Base-by-base conservation (phyloP, 2,329 filamentous ascomycete species). In the Phaeosphaeriaceae sp. region DNA sequence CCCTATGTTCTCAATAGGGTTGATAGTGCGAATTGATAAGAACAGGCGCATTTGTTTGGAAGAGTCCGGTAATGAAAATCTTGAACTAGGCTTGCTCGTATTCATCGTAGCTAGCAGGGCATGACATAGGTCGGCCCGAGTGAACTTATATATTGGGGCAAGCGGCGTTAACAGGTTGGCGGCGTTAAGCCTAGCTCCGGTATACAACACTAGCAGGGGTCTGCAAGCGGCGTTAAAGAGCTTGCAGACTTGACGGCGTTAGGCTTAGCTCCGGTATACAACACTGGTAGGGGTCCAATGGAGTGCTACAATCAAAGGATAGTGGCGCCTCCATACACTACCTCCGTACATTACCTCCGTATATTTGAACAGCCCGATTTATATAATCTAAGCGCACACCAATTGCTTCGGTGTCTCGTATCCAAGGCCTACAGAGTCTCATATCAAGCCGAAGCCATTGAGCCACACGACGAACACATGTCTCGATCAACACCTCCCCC, bases 231-330 rank as follows among this genome's bases (percentile, higher is more conserved):
- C 20, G 43, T 46, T 46, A 39, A 34, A 23, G 35, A 35, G 28
- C 20, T 46, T 46, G 18, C 34, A 20, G 23, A 36, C 43, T 40
- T 46, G 7, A 39, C 32, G 34, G 26, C 21, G 43, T 39, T 26
- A 35, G 42, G 42, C 17, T 21, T 46, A 46, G 43, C 43, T 40
- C 43, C 15, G 43, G 6, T 32, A 46, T 46, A 38, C 36, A 46
- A 39, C 34, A 40, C 23, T 46, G 34, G 42, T 17, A 39, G 33
- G 42, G 42, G 41, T 35, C n/a, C 13, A 16, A 46, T 17, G 18
- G 20, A 30, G 26, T 4, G 35, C 35, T 33, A 32, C 20, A 38
- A 16, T 39, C 36, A 32, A 40, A 16, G 16, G 35, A 40, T 40
- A 40, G 40, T 46, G 30, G 43, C 18, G 34, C 34, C 36, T 32